Evolutionary conservation across 257 asterid species (phyloP).

Genomic region (Coffea eugenioides): DNA sequence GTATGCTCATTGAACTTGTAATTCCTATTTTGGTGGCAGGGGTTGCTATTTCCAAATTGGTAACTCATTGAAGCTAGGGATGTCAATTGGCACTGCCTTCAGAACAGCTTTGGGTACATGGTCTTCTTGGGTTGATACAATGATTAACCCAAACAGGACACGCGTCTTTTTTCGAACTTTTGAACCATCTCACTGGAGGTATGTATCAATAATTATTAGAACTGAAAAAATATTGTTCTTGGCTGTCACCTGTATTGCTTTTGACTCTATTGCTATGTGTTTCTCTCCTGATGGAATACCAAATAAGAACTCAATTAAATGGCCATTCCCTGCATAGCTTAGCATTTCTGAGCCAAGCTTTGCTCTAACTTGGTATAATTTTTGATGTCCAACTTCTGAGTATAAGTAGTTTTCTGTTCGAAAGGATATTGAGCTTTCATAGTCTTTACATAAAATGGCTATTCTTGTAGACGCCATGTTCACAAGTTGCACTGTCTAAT

Average conservation of each 20-base stretch:
- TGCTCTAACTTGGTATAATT: not conserved
- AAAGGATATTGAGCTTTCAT: not conserved
- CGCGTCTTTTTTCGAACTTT: slow-evolving; percentile 67
- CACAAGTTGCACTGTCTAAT: not conserved
- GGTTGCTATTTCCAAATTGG: slow-evolving; percentile 79
- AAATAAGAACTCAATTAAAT: not conserved
- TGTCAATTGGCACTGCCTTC: slow-evolving; percentile 60
- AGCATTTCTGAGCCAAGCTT: not conserved
- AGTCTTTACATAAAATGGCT: not conserved
- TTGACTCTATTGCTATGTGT: not conserved
- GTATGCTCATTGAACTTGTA: slow-evolving; percentile 9
- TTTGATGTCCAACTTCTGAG: no score
- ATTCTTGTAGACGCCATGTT: not conserved
- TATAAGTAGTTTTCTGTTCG: not conserved
- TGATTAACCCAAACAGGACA: slow-evolving; percentile 50
- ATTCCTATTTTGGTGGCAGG: slow-evolving; percentile 46
- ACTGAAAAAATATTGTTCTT: not conserved
- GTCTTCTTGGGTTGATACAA: slow-evolving; percentile 70
- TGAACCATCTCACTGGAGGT: slow-evolving; percentile 93
- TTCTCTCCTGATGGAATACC: not conserved
- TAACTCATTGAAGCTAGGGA: slow-evolving; percentile 49
- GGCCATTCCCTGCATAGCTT: not conserved
- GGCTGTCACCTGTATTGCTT: not conserved
- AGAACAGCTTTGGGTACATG: slow-evolving; percentile 60
- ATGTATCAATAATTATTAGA: slow-evolving; percentile 10